Evolutionary conservation across 352 stramenopile species (phyloP).

Genomic region (Phytophthora sp.): DNA sequence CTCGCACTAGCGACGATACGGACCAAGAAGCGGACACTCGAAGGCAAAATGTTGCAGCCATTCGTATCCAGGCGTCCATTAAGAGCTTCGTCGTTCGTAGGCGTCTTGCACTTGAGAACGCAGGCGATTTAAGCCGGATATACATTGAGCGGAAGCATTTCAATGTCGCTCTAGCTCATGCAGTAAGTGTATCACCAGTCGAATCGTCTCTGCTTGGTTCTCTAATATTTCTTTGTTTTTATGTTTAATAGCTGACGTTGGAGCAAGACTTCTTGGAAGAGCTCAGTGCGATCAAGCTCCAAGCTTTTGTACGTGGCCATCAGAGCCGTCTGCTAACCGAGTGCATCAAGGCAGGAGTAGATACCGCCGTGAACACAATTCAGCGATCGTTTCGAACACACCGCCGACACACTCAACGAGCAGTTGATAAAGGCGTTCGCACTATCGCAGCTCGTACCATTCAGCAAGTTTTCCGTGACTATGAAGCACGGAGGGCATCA

Average conservation of each 20-base stretch:
- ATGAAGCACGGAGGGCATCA: constrained; percentile 21
- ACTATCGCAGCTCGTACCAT: constrained; percentile 62
- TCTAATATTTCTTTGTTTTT: constrained; percentile 2
- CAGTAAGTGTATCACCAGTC: constrained; percentile 37
- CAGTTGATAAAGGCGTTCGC: constrained; percentile 38
- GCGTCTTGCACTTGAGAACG: constrained; percentile 31
- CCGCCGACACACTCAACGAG: neutral
- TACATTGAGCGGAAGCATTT: constrained; percentile 74
- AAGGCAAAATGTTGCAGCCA: constrained; percentile 33
- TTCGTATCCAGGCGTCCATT: constrained; percentile 45
- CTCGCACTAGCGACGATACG: neutral
- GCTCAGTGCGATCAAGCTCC: constrained; percentile 61
- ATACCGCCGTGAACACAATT: constrained; percentile 55
- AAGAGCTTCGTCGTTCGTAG: constrained; percentile 39
- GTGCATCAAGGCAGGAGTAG: constrained; percentile 46
- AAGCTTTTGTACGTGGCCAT: constrained; percentile 63
- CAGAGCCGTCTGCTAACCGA: constrained; percentile 62
- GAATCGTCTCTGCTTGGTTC: neutral
- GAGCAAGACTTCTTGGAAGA: constrained; percentile 58
- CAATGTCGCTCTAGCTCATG: constrained; percentile 43
- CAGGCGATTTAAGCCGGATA: constrained; percentile 51
- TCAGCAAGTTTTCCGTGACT: constrained; percentile 49
- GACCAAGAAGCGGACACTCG: neutral
- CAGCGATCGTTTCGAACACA: constrained; percentile 52
- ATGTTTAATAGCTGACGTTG: constrained; percentile 44